Conservation (phyloP, 257 asterid species). For the Solanum arcanum region DNA sequence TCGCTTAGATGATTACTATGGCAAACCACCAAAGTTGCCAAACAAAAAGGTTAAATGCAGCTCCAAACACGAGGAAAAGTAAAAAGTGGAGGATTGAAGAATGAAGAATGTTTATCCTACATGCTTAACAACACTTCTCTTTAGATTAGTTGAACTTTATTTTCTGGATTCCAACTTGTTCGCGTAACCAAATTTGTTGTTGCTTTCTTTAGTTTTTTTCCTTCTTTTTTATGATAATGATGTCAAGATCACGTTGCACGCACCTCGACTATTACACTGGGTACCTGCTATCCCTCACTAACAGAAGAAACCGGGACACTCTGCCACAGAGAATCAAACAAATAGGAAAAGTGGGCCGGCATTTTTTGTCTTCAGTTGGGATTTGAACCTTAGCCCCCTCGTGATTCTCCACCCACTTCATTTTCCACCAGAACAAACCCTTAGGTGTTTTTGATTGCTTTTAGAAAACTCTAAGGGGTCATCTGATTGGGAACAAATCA, state of each 20-base stretch:
- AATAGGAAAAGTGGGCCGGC: neutral
- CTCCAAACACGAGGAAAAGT: neutral
- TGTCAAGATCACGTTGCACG: neutral
- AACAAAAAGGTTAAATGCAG: neutral
- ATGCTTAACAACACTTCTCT: neutral
- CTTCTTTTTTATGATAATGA: neutral
- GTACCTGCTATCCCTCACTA: neutral
- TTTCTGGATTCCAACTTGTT: neutral
- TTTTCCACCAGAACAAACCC: neutral
- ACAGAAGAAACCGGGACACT: neutral
- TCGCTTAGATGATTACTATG: neutral
- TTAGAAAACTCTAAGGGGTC: neutral
- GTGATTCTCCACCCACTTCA: neutral
- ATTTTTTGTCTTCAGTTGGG: neutral
- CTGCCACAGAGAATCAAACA: neutral
- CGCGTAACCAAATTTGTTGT: neutral
- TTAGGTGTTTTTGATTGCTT: neutral
- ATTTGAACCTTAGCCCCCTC: neutral
- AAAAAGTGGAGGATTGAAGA: neutral
- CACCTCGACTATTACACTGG: neutral
- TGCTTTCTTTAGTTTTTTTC: neutral
- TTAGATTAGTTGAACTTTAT: neutral
- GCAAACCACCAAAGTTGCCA: neutral
- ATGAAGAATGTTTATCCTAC: neutral
- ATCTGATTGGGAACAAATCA: neutral